Base-by-base conservation (phyloP, 805 yeast species). In the Schwanniomyces occidentalis region DNA sequence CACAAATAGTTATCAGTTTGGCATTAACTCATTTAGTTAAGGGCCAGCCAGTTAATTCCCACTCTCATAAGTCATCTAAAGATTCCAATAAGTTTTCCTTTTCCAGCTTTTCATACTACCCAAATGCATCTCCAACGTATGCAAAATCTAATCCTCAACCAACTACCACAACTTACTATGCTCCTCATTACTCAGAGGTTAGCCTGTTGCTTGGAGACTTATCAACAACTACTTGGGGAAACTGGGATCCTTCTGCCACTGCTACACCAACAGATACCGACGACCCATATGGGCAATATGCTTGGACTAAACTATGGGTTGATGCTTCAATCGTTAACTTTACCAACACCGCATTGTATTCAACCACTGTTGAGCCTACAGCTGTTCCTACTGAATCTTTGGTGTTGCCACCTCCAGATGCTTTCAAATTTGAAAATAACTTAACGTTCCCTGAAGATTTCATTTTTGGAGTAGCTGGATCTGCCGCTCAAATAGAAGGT, bases 401-500 rank as follows among this genome's bases (percentile, higher is more conserved):
- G 22, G 30, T 42, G 4, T 26, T 40, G 19, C 52, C 54, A 10
- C 54, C 54, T 8, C 35, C 36, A 4, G 54, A 49, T 22, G 31
- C 40, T 10, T 47, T 43, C 27, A 14, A 27, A 5, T 49, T 45
- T 27, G 43, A 34, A 14, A 33, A 35, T 22, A 27, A 34, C 14
- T 37, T 46, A 41, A 43, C 36, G 23, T 48, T 40, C 24, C 49
- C 52, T 8, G 15, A 24, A 14, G 46, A 27, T 12, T 52, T 53
- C 19, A 18, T 51, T 19, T 37, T 47, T 42, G 66, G 66, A 3
- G 58, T 57, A 38, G 63, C 63, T 8, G 54, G 61, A 9, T 53
- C 64, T 13, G 62, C 64, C 10, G 50, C 55, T 16, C 69, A 62
- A 44, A 51, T 60, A 29, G 68, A 62, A 45, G 67, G 66, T 15